Base-by-base conservation (phyloP, 116 monocot species). In the Posidonia oceanica region DNA sequence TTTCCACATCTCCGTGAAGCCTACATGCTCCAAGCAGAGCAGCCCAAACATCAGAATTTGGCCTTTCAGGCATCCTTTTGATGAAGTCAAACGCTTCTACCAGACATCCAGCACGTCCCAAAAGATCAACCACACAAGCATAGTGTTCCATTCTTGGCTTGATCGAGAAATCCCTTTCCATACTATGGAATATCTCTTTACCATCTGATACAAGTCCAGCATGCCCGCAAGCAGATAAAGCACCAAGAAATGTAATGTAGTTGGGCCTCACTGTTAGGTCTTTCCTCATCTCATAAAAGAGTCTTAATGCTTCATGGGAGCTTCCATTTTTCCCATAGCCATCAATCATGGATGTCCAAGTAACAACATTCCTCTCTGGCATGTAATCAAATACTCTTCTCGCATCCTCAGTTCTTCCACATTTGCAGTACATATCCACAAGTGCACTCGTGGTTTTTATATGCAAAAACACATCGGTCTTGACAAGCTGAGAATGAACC, bases 331-430 rank as follows among this genome's bases (percentile, higher is more conserved):
- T 89, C 16, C 97, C 97, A 63, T 92, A 97, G 37, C 97, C 97
- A 71, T 97, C 97, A 18, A 97, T 92, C 87, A 97, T 87, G 21
- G 92, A 83, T 3, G 92, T 92, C 97, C 97, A 97, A 14, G 92
- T 78, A 53, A 97, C 62, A 5, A 97, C 89, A 61, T 92, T 97
- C 76, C 75, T 87, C 51, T 80, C 81, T 7, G 21, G 68, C 88
- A 89, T 86, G 17, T 22, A 38, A 61, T 92, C 79, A 40, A 97
- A 97, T 54, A 83, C 48, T 70, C 64, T 77, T 57, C 87, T 56
- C 0, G 89, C 89, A 61, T 92, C 85, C 36, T 83, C 85, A 0
- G 80, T 64, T 36, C 74, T 57, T 3, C 89, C 97, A 44, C 89
- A 91, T 72, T 96, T 96, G 65, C 81, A 73, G 42, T 96, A 96